These are phyloP conservation scores for Capronia americana DNA, from an alignment of 2,329 filamentous ascomycete genomes.

Conservation along the genomic window DNA sequence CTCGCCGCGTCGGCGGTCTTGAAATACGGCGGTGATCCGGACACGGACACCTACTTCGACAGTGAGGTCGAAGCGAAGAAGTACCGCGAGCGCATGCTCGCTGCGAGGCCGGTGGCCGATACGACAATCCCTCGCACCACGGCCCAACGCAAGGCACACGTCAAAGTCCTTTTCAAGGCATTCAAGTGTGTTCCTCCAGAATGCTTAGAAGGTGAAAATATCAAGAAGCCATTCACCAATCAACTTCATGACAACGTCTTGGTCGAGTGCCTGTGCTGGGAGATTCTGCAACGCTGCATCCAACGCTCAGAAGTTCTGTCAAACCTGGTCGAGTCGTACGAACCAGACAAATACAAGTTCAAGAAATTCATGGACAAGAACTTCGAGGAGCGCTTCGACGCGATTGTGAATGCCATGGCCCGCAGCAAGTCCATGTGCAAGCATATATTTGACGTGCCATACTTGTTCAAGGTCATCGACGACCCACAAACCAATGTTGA, in stretches of 20 bases:
- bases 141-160: conserved; percentile 40
- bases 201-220: conserved; percentile 43
- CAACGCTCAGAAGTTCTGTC: conserved; percentile 35
- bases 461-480: conserved; percentile 46
- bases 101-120: conserved; percentile 31
- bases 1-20: background rate
- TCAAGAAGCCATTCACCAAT: conserved; percentile 44
- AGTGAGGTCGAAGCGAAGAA: conserved; percentile 21
- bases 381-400: conserved; percentile 40
- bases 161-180: conserved; percentile 43
- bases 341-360: conserved; percentile 38
- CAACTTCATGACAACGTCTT: conserved; percentile 38
- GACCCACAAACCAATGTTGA: conserved; percentile 44
- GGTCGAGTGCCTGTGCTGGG: conserved; percentile 46
- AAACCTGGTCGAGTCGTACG: conserved; percentile 41
- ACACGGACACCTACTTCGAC: conserved; percentile 20
- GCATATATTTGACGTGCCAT: conserved; percentile 47
- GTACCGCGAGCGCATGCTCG: conserved; percentile 29
- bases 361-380: conserved; percentile 27
- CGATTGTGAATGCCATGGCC: conserved; percentile 30
- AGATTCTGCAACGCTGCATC: conserved; percentile 43
- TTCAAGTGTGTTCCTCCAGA: conserved; percentile 44
- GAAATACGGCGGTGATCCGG: background rate
- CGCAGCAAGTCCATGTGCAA: conserved; percentile 50
- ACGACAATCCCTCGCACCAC: conserved; percentile 41